phyloP scores from a whole-genome alignment of 306 rosid genomes.

The Fragaria ananassa region DNA sequence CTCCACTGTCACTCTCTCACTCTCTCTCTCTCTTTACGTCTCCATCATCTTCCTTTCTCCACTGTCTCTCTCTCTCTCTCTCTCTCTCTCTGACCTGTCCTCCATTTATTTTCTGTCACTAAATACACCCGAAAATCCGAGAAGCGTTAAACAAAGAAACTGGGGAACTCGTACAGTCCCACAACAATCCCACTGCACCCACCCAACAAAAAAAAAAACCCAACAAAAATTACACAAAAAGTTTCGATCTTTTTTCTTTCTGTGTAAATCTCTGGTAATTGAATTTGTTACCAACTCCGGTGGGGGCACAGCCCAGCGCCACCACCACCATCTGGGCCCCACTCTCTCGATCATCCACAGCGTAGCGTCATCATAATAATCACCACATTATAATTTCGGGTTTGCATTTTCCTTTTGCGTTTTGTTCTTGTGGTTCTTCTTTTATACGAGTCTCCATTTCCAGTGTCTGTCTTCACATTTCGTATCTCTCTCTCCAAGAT shows the following conservation, averaged over 20 bases:
- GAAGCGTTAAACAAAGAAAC: background rate
- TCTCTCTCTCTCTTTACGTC: no score
- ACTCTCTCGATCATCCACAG: constrained; percentile 9
- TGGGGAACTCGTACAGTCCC: background rate
- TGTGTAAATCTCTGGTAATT: background rate
- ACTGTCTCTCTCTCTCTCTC: no score
- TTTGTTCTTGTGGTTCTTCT: constrained; percentile 35
- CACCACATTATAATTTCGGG: background rate
- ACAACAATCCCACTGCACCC: background rate
- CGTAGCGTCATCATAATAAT: no score
- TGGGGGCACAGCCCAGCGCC: constrained; percentile 38
- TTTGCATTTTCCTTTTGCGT: background rate
- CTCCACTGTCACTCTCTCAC: no score
- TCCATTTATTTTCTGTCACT: no score
- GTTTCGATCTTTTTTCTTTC: background rate
- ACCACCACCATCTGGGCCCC: constrained; percentile 54
- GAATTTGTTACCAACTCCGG: constrained; percentile 33
- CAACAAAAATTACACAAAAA: background rate
- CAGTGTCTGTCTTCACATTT: background rate
- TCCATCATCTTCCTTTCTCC: no score
- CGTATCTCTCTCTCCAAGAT: background rate
- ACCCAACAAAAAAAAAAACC: background rate
- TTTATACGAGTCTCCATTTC: constrained; percentile 54
- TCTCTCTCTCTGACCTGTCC: background rate
- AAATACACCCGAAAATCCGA: no score